These are phyloP conservation scores for Fusarium sp. DNA, from an alignment of 2,329 filamentous ascomycete species.

Conservation along the genomic window DNA sequence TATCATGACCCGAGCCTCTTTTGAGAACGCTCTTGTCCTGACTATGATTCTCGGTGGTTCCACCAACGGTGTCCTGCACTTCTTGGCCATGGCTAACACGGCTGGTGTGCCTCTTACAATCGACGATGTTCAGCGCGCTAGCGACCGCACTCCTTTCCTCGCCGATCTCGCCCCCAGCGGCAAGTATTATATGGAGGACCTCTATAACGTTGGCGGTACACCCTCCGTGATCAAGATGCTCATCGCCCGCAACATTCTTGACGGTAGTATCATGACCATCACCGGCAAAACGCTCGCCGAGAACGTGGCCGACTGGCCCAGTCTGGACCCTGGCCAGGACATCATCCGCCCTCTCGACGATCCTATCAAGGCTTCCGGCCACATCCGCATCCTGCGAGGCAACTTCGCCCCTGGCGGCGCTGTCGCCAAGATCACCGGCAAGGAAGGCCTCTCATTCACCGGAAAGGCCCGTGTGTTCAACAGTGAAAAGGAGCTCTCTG, in stretches of 20 bases:
- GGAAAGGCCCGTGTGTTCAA: constrained; percentile 89
- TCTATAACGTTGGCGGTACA: constrained; percentile 88
- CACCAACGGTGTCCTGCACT: constrained; percentile 90
- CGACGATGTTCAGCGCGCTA: constrained; percentile 86
- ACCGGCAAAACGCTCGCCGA: constrained; percentile 88
- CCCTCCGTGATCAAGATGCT: constrained; percentile 89
- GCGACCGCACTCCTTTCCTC: constrained; percentile 87
- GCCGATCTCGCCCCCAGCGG: constrained; percentile 89
- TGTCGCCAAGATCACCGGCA: constrained; percentile 96
- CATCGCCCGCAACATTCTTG: constrained; percentile 80
- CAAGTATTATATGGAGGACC: constrained; percentile 88
- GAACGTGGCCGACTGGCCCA: constrained; percentile 84
- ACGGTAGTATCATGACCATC: constrained; percentile 84
- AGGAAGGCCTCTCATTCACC: constrained; percentile 87
- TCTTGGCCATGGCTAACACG: constrained; percentile 91
- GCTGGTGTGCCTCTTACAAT: constrained; percentile 83
- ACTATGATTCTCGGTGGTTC: constrained; percentile 94
- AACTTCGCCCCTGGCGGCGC: constrained; percentile 91
- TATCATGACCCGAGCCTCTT: constrained; percentile 83
- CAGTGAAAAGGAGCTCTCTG: constrained; percentile 85
- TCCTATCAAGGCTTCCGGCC: constrained; percentile 86
- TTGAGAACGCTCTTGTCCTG: constrained; percentile 90
- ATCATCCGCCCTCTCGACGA: constrained; percentile 86
- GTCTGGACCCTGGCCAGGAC: constrained; percentile 81
- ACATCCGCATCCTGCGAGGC: constrained; percentile 89